Evolutionary conservation across 768 basidiomycete genomes (phyloP), one percentile per base, ranked within the genome.

Genomic region (Galerina sulciceps): DNA sequence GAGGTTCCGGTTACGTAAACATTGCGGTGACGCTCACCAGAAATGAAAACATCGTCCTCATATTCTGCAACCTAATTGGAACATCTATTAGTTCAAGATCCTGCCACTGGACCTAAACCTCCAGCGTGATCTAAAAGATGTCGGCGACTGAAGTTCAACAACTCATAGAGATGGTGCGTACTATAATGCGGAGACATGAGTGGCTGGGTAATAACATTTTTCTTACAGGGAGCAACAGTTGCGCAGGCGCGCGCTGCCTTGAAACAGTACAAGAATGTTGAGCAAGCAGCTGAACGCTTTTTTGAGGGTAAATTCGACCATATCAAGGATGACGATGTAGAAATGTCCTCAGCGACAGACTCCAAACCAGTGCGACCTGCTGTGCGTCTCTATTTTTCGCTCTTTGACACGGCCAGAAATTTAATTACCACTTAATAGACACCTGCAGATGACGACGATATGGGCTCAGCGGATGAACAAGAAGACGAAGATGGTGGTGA

Each of bases 241-340:
- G 84, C 86, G 11, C 91, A 95, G 76, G 95, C 96, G 40, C 85
- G 84, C 65, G 91, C 90, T 31, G 95, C 95, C 15, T 74, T 97
- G 68, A 83, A 80, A 61, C 86, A 87, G 66, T 84, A 90, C 70
- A 91, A 86, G 61, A 94, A 98, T 80, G 93, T 95, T 36, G 93
- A 93, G 91, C 82, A 91, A 68, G 95, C 95, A 13, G 94, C 94
- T 2, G 94, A 94, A 71, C 81, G 82, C 45, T 86, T 93, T 59
- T 91, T 93, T 60, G 88, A 91, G 61, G 95, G 95, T 11, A 86
- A 89, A 62, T 94, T 92, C 66, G 90, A 92, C 65, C 76, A 89
- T 68, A 76, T 93, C n/a, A 73, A 81, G 64, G 86, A 83, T 56
- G 82, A 77, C 17, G 84, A 87, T 64, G 76, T 76, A 43, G 76